phyloP scores from a whole-genome alignment of 2,329 filamentous ascomycete genomes.

The Rutstroemia sp. region DNA sequence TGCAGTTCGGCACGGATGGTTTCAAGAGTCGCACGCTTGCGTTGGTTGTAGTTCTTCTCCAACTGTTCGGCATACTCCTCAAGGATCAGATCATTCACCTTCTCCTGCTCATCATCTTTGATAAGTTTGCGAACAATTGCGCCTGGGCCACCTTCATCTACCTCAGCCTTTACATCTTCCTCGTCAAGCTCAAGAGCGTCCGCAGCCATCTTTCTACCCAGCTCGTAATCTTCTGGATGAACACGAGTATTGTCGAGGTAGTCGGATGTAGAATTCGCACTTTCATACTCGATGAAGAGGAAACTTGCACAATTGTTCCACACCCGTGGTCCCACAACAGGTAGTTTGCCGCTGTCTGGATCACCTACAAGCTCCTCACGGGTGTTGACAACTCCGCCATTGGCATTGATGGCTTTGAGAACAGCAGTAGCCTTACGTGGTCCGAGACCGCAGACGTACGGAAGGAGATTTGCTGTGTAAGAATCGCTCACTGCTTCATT shows the following conservation, averaged over 20 bases:
- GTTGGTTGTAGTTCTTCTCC: constrained; percentile 85
- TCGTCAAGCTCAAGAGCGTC: constrained; percentile 95
- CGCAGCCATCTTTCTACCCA: constrained; percentile 96
- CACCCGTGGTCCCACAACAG: constrained; percentile 80
- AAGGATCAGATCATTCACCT: constrained; percentile 90
- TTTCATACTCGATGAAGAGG: constrained; percentile 80
- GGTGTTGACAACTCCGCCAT: constrained; percentile 77
- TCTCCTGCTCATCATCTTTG: constrained; percentile 86
- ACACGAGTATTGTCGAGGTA: constrained; percentile 95
- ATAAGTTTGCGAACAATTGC: constrained; percentile 94
- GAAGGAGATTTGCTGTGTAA: constrained; percentile 79
- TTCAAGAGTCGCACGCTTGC: constrained; percentile 91
- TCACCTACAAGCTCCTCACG: constrained; percentile 86
- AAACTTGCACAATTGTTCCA: constrained; percentile 98
- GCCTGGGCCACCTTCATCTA: constrained; percentile 79
- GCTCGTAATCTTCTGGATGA: constrained; percentile 96
- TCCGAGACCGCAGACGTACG: constrained; percentile 85
- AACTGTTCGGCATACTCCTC: constrained; percentile 97
- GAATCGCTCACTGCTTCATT: constrained; percentile 80
- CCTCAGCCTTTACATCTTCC: constrained; percentile 93
- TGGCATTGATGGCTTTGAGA: constrained; percentile 84
- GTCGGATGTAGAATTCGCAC: constrained; percentile 74
- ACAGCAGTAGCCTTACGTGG: constrained; percentile 82
- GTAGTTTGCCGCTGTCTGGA: constrained; percentile 67
- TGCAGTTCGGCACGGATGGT: constrained; percentile 92